Conservation (phyloP, 2,329 filamentous ascomycete species). For the Colletotrichum higginsianum region DNA sequence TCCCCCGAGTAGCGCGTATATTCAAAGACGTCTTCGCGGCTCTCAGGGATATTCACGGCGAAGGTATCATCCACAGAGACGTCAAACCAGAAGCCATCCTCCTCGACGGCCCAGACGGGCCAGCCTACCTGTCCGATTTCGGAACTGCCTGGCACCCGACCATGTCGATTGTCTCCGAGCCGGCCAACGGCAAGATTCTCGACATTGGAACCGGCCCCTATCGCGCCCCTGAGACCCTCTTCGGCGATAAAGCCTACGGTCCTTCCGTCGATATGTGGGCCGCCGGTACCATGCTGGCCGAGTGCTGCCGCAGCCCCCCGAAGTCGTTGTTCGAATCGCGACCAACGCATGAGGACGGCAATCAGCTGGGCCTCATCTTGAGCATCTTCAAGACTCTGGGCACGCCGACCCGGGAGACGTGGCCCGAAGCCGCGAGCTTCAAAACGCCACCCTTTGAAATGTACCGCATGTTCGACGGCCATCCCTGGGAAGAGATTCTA, state of each 20-base stretch:
- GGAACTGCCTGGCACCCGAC: slow-evolving; percentile 88
- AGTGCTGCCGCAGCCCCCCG: slow-evolving; percentile 72
- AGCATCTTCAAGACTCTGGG: slow-evolving; percentile 95
- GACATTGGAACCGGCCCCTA: slow-evolving; percentile 96
- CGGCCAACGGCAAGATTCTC: slow-evolving; percentile 79
- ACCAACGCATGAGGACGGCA: slow-evolving; percentile 81
- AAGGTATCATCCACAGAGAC: slow-evolving; percentile 91
- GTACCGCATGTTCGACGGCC: slow-evolving; percentile 81
- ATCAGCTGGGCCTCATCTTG: slow-evolving; percentile 89
- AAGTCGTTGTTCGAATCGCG: slow-evolving; percentile 87
- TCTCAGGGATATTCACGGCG: slow-evolving; percentile 78
- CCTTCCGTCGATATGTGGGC: slow-evolving; percentile 89
- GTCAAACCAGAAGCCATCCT: slow-evolving; percentile 94
- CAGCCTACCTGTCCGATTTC: slow-evolving; percentile 90
- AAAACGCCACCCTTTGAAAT: slow-evolving; percentile 88
- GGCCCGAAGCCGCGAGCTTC: slow-evolving; percentile 84
- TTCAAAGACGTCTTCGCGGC: slow-evolving; percentile 80
- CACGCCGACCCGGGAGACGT: slow-evolving; percentile 83
- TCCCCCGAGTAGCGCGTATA: slow-evolving; percentile 55
- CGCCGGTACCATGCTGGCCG: slow-evolving; percentile 86
- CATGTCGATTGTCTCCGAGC: slow-evolving; percentile 73
- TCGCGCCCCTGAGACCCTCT: slow-evolving; percentile 89
- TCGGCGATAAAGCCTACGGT: slow-evolving; percentile 83
- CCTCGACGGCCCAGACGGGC: slow-evolving; percentile 75
- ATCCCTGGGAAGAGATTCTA: slow-evolving; percentile 79